A percentile compares a stretch with the other conserved stretches of the same genome.
phyloP scores from a whole-genome alignment of 805 yeast species.

The Metschnikowia lachancei region DNA sequence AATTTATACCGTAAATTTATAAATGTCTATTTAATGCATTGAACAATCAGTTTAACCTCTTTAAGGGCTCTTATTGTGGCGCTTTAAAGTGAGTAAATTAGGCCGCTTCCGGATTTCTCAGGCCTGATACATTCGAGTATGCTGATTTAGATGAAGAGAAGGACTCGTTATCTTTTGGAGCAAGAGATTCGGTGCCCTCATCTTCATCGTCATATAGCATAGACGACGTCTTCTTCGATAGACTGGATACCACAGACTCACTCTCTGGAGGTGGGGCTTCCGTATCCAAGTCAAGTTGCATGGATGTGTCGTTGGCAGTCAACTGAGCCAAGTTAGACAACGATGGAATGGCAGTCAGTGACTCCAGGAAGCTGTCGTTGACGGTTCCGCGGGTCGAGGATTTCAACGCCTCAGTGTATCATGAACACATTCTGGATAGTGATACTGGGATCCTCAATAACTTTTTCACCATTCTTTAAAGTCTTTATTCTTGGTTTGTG shows the following conservation, averaged over 20 bases:
- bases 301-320: constrained; percentile 21
- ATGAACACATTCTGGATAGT: constrained; percentile 18
- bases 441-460: constrained; percentile 15
- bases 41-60: too few species aligned
- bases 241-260: constrained; percentile 23
- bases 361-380: constrained; percentile 14
- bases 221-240: constrained; percentile 27
- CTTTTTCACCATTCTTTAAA: constrained; percentile 25
- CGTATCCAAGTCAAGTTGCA: constrained; percentile 11
- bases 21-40: too few species aligned
- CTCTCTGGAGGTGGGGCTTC: constrained; percentile 12
- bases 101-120: constrained; percentile 19
- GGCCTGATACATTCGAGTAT: constrained; percentile 21
- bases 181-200: constrained; percentile 23
- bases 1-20: too few species aligned
- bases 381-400: constrained; percentile 19
- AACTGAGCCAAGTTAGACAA: constrained; percentile 61
- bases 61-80: too few species aligned
- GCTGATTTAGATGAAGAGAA: constrained; percentile 33
- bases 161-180: constrained; percentile 27
- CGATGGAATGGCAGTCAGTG: constrained; percentile 44
- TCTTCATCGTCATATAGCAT: constrained; percentile 35
- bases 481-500: constrained; percentile 36
- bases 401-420: too few species aligned
- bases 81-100: too few species aligned